Conservation (phyloP, 2,329 filamentous ascomycete genomes). For the Onygenales sp. region DNA sequence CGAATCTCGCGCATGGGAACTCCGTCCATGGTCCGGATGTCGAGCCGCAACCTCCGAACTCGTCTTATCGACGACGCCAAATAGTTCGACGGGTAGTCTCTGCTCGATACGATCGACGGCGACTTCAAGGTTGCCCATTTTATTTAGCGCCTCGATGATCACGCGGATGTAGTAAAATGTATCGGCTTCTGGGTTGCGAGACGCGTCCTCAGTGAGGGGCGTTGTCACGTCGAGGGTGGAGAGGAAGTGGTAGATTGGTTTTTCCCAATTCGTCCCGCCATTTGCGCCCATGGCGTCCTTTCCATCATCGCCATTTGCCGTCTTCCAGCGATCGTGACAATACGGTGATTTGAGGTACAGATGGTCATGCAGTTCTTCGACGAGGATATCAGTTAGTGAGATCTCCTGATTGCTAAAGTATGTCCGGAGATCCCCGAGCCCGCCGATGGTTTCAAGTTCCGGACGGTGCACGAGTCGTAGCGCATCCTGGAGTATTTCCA, state of each 20-base stretch:
- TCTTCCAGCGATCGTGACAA: conserved; percentile 92
- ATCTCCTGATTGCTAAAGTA: conserved; percentile 93
- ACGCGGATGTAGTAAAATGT: conserved; percentile 89
- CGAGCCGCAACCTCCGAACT: conserved; percentile 89
- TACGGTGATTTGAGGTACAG: conserved; percentile 96
- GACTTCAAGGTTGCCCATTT: conserved; percentile 72
- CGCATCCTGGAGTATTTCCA: conserved; percentile 83
- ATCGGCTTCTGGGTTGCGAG: conserved; percentile 88
- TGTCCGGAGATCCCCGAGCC: conserved; percentile 70
- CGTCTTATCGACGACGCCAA: conserved; percentile 86
- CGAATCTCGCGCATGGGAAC: conserved; percentile 36
- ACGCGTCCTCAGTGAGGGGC: conserved; percentile 71
- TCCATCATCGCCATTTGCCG: conserved; percentile 41
- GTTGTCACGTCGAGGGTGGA: conserved; percentile 45
- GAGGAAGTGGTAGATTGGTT: conserved; percentile 48
- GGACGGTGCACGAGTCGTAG: conserved; percentile 74
- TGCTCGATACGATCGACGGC: conserved; percentile 89
- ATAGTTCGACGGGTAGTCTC: conserved; percentile 84
- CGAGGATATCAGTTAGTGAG: conserved; percentile 80
- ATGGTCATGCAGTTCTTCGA: conserved; percentile 97
- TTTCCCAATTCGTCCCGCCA: conserved; percentile 38
- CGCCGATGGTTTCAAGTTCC: conserved; percentile 85
- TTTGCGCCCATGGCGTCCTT: conserved; percentile 16
- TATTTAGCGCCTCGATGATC: conserved; percentile 81
- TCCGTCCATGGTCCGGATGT: conserved; percentile 68